Conservation (phyloP, 225 moss, liverwort and hornwort species). For the Antitrichia curtipendula region DNA sequence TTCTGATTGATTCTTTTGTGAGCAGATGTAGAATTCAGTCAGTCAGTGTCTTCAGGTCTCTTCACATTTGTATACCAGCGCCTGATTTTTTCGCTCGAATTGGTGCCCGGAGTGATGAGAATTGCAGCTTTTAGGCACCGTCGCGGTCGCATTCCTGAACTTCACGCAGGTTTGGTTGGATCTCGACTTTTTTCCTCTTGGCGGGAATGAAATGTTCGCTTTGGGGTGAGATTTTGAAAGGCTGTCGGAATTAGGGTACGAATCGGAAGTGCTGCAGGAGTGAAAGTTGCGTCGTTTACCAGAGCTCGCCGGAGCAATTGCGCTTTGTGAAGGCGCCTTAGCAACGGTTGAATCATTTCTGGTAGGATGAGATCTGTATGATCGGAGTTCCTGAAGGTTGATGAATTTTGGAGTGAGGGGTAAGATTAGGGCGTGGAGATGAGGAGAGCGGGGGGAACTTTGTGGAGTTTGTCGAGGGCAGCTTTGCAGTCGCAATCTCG, state of each 20-base stretch:
- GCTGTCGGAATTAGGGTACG: not conserved
- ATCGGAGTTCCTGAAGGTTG: not conserved
- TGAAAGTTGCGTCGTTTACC: not conserved
- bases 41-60: not conserved
- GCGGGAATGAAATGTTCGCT: not conserved
- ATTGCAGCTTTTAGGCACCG: not conserved
- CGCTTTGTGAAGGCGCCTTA: not conserved
- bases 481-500: not conserved
- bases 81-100: not conserved
- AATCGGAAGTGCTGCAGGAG: not conserved
- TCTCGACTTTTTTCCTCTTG: not conserved
- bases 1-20: not conserved
- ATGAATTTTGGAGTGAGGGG: not conserved
- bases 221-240: not conserved
- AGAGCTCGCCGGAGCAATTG: not conserved
- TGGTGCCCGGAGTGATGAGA: not conserved
- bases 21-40: not conserved
- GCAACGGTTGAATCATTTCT: not conserved
- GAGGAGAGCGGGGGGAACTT: conserved; percentile 15
- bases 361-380: not conserved
- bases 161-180: not conserved
- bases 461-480: conserved; percentile 13
- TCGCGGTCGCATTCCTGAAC: not conserved
- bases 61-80: not conserved
- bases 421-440: not conserved